Evolutionary conservation across 768 basidiomycete genomes (phyloP).

Genomic region (Trametes gibbosa): DNA sequence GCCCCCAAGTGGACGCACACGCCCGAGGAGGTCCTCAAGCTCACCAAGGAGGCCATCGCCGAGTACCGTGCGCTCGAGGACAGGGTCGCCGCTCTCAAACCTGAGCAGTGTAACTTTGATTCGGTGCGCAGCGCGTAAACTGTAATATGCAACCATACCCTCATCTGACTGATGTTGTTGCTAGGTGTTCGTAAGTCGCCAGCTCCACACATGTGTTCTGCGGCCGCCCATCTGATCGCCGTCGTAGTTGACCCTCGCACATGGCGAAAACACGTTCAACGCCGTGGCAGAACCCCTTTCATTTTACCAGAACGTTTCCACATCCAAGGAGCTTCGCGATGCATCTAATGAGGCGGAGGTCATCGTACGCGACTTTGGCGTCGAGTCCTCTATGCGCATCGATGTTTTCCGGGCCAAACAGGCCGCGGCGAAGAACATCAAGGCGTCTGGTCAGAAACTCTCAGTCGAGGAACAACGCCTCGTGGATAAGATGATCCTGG

Average conservation of each 20-base stretch:
- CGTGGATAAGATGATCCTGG: slow-evolving; percentile 77
- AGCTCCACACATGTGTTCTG: slow-evolving; percentile 12
- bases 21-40: slow-evolving; percentile 52
- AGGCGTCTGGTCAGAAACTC: slow-evolving; percentile 54
- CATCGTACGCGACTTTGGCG: slow-evolving; percentile 64
- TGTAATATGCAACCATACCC: neutral
- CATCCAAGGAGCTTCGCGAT: slow-evolving; percentile 73
- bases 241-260: slow-evolving; percentile 54
- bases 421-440: slow-evolving; percentile 67
- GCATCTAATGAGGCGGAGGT: slow-evolving; percentile 74
- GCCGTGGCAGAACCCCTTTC: slow-evolving; percentile 53
- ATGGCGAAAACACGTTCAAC: slow-evolving; percentile 56
- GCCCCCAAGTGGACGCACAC: slow-evolving; percentile 67
- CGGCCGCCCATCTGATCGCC: slow-evolving; percentile 17
- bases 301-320: slow-evolving; percentile 84
- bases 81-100: slow-evolving; percentile 54
- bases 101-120: slow-evolving; percentile 59
- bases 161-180: neutral
- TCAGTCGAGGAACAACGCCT: slow-evolving; percentile 69
- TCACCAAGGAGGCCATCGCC: slow-evolving; percentile 60
- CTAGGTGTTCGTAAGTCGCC: slow-evolving; percentile 69
- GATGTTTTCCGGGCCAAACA: slow-evolving; percentile 77
- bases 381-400: slow-evolving; percentile 77
- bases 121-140: slow-evolving; percentile 47
- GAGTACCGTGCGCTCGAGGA: slow-evolving; percentile 55